These are phyloP conservation scores for Botrytis elliptica DNA, from an alignment of 2,329 filamentous ascomycete genomes.

Conservation along the genomic window DNA sequence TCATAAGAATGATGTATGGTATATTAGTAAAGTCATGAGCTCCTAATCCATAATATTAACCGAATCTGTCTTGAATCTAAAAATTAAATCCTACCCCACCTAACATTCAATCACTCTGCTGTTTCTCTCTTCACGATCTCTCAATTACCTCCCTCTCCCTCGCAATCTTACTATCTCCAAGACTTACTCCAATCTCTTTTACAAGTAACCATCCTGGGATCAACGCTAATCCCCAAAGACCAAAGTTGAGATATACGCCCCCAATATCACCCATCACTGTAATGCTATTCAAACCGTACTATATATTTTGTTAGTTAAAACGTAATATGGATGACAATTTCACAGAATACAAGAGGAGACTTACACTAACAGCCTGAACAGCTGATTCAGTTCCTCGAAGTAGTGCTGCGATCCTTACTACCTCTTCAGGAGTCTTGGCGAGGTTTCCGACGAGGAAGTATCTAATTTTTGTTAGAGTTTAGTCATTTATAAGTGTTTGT, in stretches of 20 bases:
- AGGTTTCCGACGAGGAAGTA: conserved; percentile 71
- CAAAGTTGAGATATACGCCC: conserved; percentile 69
- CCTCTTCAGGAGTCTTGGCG: conserved; percentile 58
- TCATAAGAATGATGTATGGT: neutral
- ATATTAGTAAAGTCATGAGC: neutral
- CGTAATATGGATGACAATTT: neutral
- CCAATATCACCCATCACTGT: conserved; percentile 63
- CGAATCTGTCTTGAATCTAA: neutral
- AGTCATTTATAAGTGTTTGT: neutral
- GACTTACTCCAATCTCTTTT: conserved; percentile 33
- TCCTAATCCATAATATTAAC: neutral
- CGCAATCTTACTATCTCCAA: conserved; percentile 33
- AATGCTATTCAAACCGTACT: conserved; percentile 65
- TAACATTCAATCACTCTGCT: too few relatives aligned
- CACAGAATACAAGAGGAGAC: conserved; percentile 25
- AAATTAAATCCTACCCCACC: neutral
- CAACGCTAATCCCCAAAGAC: conserved; percentile 63
- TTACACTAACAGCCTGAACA: conserved; percentile 65
- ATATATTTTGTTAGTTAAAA: neutral
- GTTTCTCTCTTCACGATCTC: neutral
- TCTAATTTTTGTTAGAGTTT: conserved; percentile 38
- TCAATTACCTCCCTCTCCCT: conserved; percentile 24
- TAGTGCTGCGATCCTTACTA: conserved; percentile 66
- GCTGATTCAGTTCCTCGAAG: conserved; percentile 70
- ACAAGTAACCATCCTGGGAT: conserved; percentile 67